Evolutionary conservation across 23 red algal genomes (phyloP).

Genomic region (Chondrus crispus): DNA sequence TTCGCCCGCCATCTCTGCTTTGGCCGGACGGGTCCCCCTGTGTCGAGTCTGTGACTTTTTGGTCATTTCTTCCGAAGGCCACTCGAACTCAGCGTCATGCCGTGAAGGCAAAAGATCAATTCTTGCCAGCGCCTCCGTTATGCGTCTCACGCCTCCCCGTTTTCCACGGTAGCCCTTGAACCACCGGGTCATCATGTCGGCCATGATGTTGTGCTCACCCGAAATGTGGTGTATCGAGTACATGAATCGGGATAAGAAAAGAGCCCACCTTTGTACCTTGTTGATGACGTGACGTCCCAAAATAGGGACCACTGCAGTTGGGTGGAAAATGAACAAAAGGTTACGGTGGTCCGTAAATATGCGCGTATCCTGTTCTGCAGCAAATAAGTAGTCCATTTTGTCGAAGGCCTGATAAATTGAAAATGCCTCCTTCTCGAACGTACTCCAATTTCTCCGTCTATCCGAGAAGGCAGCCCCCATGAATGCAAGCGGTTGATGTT

Average conservation of each 20-base stretch:
- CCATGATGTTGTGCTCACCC: slow-evolving; percentile 26
- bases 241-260: slow-evolving; percentile 13
- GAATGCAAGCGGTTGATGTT: not conserved
- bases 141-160: not conserved
- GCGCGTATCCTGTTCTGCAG: not conserved
- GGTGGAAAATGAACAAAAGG: not conserved
- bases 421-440: not conserved
- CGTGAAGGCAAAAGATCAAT: not conserved
- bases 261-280: slow-evolving; percentile 39
- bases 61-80: not conserved
- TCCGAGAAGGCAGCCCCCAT: not conserved
- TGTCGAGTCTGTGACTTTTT: not conserved
- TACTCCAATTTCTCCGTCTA: not conserved
- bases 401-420: not conserved
- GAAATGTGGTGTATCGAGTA: slow-evolving; percentile 39
- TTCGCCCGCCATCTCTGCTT: not conserved
- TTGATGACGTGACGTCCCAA: slow-evolving; percentile 1
- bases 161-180: slow-evolving; percentile 5
- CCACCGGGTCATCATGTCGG: slow-evolving; percentile 44
- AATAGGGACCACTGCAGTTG: not conserved
- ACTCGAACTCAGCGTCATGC: not conserved
- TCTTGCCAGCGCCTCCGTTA: not conserved
- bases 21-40: not conserved
- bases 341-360: not conserved
- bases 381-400: slow-evolving; percentile 6